These are phyloP conservation scores for Spathaspora sp. DNA, from an alignment of 805 yeast genomes.

Conservation along the genomic window DNA sequence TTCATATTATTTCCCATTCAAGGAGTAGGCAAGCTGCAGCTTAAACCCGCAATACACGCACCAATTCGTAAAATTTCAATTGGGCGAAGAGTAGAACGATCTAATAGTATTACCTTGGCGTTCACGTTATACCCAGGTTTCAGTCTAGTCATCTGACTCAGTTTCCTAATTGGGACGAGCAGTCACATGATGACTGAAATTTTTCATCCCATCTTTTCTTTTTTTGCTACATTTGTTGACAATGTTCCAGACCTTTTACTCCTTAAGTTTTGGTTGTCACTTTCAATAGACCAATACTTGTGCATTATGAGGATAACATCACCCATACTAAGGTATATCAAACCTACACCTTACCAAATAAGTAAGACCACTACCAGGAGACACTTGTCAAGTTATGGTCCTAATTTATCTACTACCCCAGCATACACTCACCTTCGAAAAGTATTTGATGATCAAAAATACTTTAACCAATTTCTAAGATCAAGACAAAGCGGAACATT, in stretches of 20 bases:
- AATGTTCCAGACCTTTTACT: not conserved
- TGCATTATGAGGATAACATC: not conserved
- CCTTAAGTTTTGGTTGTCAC: not conserved
- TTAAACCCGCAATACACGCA: no score
- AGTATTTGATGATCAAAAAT: slow-evolving; percentile 60
- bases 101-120: no score
- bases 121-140: no score
- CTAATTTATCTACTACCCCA: not conserved
- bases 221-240: not conserved
- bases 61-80: no score
- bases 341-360: not conserved
- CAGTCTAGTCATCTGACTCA: no score
- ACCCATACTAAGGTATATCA: not conserved
- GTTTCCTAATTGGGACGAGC: not conserved
- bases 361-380: not conserved
- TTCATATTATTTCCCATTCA: no score
- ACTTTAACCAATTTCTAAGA: slow-evolving; percentile 51
- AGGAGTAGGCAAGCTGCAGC: no score
- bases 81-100: no score
- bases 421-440: slow-evolving; percentile 25
- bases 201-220: not conserved
- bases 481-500: slow-evolving; percentile 9
- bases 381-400: not conserved
- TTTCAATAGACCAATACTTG: not conserved
- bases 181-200: not conserved